Evolutionary conservation across 164 flowering plant genomes (phyloP).

Genomic region (Macadamia tetraphylla): DNA sequence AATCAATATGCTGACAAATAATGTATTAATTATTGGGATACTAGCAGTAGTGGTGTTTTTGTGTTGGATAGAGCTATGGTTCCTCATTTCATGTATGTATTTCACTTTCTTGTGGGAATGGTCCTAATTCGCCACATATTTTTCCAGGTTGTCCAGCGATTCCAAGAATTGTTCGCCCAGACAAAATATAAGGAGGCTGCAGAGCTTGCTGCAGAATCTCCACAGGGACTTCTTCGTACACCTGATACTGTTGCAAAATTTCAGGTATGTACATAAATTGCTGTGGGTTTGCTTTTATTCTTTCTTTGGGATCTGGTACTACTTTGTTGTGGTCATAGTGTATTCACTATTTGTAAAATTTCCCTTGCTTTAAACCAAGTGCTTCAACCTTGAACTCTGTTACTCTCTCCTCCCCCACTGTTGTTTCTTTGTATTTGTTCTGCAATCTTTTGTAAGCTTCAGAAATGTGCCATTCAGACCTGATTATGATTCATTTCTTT

Average conservation of each 20-base stretch:
- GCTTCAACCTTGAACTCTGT: background rate
- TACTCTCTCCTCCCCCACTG: background rate
- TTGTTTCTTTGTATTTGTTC: background rate
- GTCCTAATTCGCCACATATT: background rate
- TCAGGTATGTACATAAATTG: slow-evolving; percentile 52
- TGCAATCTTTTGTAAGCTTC: background rate
- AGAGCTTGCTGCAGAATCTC: slow-evolving; percentile 99
- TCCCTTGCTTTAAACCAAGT: background rate
- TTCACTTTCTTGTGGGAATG: background rate
- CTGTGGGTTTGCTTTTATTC: background rate
- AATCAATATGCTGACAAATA: too few species aligned
- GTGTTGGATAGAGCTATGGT: background rate
- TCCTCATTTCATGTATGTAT: background rate
- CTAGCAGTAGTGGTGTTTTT: too few species aligned
- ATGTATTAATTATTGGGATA: too few species aligned
- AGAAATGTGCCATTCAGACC: background rate
- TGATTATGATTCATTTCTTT: slow-evolving; percentile 3
- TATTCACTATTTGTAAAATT: background rate
- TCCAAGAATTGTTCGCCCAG: slow-evolving; percentile 96
- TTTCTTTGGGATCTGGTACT: too few species aligned
- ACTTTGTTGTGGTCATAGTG: too few species aligned
- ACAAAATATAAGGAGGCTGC: slow-evolving; percentile 99
- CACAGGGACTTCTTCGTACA: slow-evolving; percentile 93
- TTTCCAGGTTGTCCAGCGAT: slow-evolving; percentile 97
- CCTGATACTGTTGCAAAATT: slow-evolving; percentile 99